Base-by-base conservation (phyloP, 202 grass and related monocot genomes). In the Schoenoplectus triqueter region DNA sequence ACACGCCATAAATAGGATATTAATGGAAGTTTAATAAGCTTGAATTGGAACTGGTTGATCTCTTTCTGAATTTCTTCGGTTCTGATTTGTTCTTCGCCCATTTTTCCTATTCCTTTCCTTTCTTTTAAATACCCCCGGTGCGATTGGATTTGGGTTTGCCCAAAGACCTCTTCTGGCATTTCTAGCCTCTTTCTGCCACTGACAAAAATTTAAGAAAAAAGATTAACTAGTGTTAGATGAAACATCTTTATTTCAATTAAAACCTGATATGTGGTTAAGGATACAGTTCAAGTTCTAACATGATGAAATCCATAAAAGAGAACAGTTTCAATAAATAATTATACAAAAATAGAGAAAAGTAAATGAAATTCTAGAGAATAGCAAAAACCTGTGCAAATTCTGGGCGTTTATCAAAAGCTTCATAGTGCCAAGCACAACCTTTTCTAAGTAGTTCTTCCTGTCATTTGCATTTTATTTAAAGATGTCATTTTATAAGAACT, bases 171-270 rank as follows among this genome's bases (percentile, higher is more conserved):
- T 85, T 3, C 40, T 10, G 1, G 81, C 81, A 83, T 75, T 80
- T 54, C 56, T 83, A 42, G 89, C 92, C 84, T 94, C 87, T 84
- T 73, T 89, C 11, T 92, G 45, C 92, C 90, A 97, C 94, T 97
- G 67, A 85, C 10, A 44, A 66, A 82, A 15, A 52, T 44, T 78
- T 51, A 47, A 1, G n/a, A 6, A 78, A 40, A 60, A 59, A 14
- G 17, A 10, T 39, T 3, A 11, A 13, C 72, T 31, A 22, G 17
- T 60, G 13, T 60, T 54, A 52, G 31, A 17, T 41, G 0, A 60
- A 78, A 59, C 2, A 13, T 74, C 49, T 54, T 59, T 59, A 15
- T 59, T 78, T 56, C 21, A 51, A 2, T 74, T 21, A 50, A 11
- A n/a, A 75, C 41, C 62, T 69, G 40, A 69, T 46, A 5, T 69